phyloP scores from a whole-genome alignment of 225 moss, liverwort and hornwort species.

The Lunularia cruciata region DNA sequence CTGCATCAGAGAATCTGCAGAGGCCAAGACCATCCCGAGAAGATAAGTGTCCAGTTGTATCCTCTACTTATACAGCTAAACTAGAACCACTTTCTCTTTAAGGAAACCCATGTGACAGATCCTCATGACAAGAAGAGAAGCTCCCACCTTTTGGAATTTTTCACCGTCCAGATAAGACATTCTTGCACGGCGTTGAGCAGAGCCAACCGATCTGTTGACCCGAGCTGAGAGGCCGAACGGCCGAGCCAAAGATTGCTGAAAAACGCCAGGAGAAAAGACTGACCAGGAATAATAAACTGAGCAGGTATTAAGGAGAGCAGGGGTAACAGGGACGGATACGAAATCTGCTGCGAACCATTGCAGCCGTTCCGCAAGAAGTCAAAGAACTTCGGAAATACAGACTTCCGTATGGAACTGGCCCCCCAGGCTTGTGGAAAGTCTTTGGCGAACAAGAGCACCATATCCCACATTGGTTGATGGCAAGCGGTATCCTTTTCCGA shows the following conservation, averaged over 20 bases:
- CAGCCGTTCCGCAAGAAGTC: conserved; percentile 77
- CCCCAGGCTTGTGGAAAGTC: conserved; percentile 82
- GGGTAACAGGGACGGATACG: conserved; percentile 71
- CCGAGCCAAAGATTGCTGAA: conserved; percentile 83
- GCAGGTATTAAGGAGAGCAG: conserved; percentile 75
- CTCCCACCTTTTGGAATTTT: conserved; percentile 68
- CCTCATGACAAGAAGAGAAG: background rate
- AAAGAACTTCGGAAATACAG: conserved; percentile 72
- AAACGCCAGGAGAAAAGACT: conserved; percentile 61
- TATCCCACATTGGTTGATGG: conserved; percentile 99
- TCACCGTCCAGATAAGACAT: conserved; percentile 74
- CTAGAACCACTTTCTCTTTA: no score
- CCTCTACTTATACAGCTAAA: background rate
- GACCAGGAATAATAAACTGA: conserved; percentile 46
- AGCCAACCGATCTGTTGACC: conserved; percentile 51
- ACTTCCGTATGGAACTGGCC: conserved; percentile 49
- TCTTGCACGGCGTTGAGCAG: conserved; percentile 68
- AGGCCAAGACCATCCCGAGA: background rate
- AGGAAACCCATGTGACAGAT: background rate
- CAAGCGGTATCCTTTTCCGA: conserved; percentile 72
- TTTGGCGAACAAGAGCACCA: conserved; percentile 78
- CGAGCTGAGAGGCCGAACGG: conserved; percentile 41
- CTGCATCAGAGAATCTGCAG: conserved; percentile 40
- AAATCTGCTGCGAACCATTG: conserved; percentile 81
- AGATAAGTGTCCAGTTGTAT: no score